Conservation (phyloP, 331 rosid species). For the Rhamnella rubrinervis region DNA sequence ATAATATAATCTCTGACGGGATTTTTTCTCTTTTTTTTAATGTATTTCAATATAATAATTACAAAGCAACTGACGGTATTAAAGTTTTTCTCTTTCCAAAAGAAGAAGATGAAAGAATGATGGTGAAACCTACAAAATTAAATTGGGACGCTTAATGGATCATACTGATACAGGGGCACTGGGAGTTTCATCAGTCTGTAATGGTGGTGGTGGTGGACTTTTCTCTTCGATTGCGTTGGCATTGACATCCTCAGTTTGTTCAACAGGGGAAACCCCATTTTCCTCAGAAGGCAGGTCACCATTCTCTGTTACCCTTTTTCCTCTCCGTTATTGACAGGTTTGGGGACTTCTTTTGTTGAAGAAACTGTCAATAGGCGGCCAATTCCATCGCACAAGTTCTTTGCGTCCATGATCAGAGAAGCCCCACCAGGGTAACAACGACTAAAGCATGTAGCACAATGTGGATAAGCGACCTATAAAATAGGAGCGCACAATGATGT, state of each 20-base stretch:
- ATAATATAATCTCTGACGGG: constrained; percentile 11
- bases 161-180: constrained; percentile 5
- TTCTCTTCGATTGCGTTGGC: constrained; percentile 35
- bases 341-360: constrained; percentile 61
- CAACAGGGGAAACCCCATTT: constrained; percentile 53
- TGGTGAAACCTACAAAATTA: constrained; percentile 13
- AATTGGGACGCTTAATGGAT: constrained; percentile 36
- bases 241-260: constrained; percentile 37
- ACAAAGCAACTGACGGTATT: constrained; percentile 18
- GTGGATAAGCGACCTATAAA: constrained; percentile 79
- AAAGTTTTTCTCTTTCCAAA: background rate
- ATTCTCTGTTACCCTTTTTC: constrained; percentile 45
- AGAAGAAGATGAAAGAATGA: background rate
- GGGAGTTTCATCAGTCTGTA: constrained; percentile 34
- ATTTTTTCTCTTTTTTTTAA: constrained; percentile 8
- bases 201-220: constrained; percentile 30
- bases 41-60: constrained; percentile 24
- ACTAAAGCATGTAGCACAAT: constrained; percentile 89
- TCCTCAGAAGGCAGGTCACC: constrained; percentile 54
- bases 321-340: constrained; percentile 56
- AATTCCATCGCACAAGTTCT: constrained; percentile 65
- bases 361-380: constrained; percentile 65
- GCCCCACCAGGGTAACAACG: constrained; percentile 92
- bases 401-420: constrained; percentile 67
- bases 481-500: background rate